phyloP scores from a whole-genome alignment of 192 early-diverging fungal genomes.

The Lobosporangium transversale region DNA sequence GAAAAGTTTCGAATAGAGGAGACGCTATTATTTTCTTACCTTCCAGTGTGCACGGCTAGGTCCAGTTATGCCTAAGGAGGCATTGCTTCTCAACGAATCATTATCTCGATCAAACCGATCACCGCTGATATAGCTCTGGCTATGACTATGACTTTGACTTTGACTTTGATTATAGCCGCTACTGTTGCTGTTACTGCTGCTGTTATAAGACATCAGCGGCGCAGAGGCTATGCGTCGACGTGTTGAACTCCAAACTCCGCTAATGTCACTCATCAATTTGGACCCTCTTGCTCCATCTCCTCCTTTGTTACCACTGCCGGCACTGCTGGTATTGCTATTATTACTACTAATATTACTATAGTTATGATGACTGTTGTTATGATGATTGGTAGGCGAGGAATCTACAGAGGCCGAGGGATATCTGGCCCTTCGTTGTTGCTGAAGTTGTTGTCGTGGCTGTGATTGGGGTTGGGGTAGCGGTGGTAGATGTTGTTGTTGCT shows the following conservation, averaged over 20 bases:
- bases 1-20: background rate
- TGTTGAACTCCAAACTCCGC: slow-evolving; percentile 5
- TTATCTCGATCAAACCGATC: slow-evolving; percentile 21
- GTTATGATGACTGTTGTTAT: slow-evolving; percentile 4
- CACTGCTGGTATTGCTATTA: background rate
- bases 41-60: slow-evolving; percentile 41
- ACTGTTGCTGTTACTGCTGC: too few species aligned
- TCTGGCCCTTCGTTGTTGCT: slow-evolving; percentile 9
- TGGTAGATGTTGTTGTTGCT: slow-evolving; percentile 27
- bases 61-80: slow-evolving; percentile 15
- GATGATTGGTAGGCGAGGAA: too few species aligned
- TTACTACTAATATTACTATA: slow-evolving; percentile 1
- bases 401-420: too few species aligned
- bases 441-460: background rate
- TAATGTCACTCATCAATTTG: background rate
- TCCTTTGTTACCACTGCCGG: background rate
- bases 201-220: too few species aligned
- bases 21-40: slow-evolving; percentile 1
- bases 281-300: too few species aligned
- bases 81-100: slow-evolving; percentile 18
- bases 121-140: background rate
- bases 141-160: background rate
- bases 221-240: slow-evolving; percentile 24
- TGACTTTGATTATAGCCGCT: too few species aligned
- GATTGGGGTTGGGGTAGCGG: background rate